These are phyloP conservation scores for Kodamaea sp. DNA, from an alignment of 1,139 yeast species.

Conservation along the genomic window DNA sequence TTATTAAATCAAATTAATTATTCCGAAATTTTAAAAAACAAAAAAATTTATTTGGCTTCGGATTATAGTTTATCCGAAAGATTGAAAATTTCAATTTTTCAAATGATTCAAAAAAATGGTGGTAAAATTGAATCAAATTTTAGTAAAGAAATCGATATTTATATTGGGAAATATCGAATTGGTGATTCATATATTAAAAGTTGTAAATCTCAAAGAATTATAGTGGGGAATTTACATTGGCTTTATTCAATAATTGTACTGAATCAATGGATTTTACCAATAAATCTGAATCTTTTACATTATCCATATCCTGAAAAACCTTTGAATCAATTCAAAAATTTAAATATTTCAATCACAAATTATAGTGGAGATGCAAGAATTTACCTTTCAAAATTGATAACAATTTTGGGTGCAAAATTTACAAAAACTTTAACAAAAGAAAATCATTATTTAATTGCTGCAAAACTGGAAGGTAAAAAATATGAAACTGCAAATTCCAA, in stretches of 20 bases:
- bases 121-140: slow-evolving; percentile 25
- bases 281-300: slow-evolving; percentile 54
- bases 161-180: slow-evolving; percentile 59
- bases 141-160: slow-evolving; percentile 46
- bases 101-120: slow-evolving; percentile 30
- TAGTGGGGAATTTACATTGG: slow-evolving; percentile 75
- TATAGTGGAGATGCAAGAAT: slow-evolving; percentile 81
- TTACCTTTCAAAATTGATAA: slow-evolving; percentile 63
- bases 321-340: slow-evolving; percentile 48
- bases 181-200: slow-evolving; percentile 47
- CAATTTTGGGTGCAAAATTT: slow-evolving; percentile 71
- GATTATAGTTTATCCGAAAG: slow-evolving; percentile 36
- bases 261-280: slow-evolving; percentile 56
- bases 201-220: slow-evolving; percentile 22
- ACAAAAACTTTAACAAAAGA: slow-evolving; percentile 64
- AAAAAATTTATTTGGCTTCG: slow-evolving; percentile 27
- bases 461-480: slow-evolving; percentile 67
- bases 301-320: slow-evolving; percentile 63
- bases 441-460: slow-evolving; percentile 72
- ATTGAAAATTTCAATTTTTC: slow-evolving; percentile 23
- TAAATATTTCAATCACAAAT: slow-evolving; percentile 66
- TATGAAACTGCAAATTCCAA: slow-evolving; percentile 67
- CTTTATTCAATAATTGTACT: slow-evolving; percentile 60
- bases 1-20: slow-evolving; percentile 10
- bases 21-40: slow-evolving; percentile 20